Conservation (phyloP, 2,329 filamentous ascomycete species). For the Penicillium polonicum region DNA sequence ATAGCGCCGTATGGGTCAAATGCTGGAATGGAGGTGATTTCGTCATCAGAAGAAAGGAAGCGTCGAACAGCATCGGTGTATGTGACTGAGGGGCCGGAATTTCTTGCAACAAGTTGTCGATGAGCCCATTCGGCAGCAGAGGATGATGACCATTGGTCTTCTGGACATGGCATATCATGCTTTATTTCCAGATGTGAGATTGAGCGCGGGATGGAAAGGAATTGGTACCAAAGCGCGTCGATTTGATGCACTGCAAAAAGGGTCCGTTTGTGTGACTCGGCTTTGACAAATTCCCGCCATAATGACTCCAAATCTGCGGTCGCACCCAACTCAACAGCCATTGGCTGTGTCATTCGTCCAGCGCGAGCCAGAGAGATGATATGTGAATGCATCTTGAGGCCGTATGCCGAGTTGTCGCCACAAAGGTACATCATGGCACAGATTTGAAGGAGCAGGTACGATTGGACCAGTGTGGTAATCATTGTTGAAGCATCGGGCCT, state of each 20-base stretch:
- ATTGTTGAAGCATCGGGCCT: constrained; percentile 13
- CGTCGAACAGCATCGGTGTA: constrained; percentile 41
- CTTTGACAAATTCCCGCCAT: constrained; percentile 40
- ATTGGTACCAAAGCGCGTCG: constrained; percentile 47
- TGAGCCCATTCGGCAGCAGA: constrained; percentile 36
- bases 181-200: constrained; percentile 46
- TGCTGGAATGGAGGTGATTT: constrained; percentile 29
- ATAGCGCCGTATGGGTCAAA: constrained; percentile 46
- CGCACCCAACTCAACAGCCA: constrained; percentile 12
- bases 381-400: constrained; percentile 41
- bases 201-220: constrained; percentile 33
- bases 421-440: constrained; percentile 48
- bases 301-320: constrained; percentile 39
- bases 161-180: constrained; percentile 44
- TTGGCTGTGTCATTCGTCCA: constrained; percentile 38
- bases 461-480: constrained; percentile 36
- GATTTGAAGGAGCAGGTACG: constrained; percentile 43
- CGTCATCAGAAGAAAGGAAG: constrained; percentile 35
- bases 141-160: constrained; percentile 39
- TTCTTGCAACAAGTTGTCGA: constrained; percentile 14
- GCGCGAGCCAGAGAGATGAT: constrained; percentile 43
- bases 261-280: constrained; percentile 46
- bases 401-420: constrained; percentile 36
- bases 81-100: constrained; percentile 31
- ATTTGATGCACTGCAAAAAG: constrained; percentile 46